Conservation (phyloP, 371 early-diverging fungal genomes). For the Entomophthora muscae region DNA sequence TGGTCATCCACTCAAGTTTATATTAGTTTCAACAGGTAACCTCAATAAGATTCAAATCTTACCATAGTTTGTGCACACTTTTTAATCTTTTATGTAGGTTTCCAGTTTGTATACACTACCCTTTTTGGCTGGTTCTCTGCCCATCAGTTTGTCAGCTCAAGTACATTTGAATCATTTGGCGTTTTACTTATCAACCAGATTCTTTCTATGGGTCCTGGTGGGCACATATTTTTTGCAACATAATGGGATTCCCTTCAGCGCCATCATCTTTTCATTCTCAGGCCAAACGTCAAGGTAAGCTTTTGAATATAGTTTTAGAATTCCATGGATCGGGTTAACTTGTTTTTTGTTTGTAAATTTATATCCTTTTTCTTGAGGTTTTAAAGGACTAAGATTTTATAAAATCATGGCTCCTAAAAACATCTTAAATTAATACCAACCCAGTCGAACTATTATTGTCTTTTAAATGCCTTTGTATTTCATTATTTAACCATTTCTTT, state of each 20-base stretch:
- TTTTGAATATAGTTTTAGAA: too few species aligned
- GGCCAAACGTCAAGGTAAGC: too few species aligned
- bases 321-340: too few species aligned
- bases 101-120: not conserved
- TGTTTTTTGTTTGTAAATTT: too few species aligned
- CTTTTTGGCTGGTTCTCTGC: not conserved
- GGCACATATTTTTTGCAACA: not conserved
- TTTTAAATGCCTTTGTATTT: too few species aligned
- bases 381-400: too few species aligned
- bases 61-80: not conserved
- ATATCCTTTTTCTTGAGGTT: too few species aligned
- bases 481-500: too few species aligned
- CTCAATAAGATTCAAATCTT: not conserved
- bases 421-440: too few species aligned
- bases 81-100: not conserved
- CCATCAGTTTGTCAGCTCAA: not conserved
- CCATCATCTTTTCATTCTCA: not conserved
- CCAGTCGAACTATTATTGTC: too few species aligned
- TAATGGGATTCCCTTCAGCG: not conserved
- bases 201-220: not conserved
- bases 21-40: not conserved
- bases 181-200: not conserved
- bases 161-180: not conserved
- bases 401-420: too few species aligned
- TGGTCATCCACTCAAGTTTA: not conserved